These are phyloP conservation scores for Emergomyces orientalis DNA, from an alignment of 2,329 filamentous ascomycete species.

Conservation along the genomic window DNA sequence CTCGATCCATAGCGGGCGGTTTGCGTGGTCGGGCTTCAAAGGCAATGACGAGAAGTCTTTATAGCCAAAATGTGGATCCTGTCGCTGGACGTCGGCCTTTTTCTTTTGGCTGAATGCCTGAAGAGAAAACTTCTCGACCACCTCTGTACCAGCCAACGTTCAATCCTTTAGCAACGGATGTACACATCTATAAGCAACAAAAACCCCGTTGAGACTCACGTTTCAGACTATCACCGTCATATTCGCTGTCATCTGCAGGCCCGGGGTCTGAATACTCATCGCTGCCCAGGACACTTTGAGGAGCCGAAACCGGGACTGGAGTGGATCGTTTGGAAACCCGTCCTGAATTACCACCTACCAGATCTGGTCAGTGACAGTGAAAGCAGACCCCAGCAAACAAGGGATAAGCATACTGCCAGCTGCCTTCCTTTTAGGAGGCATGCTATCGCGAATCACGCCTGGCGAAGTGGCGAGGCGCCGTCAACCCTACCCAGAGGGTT, in stretches of 20 bases:
- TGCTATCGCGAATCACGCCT: conserved; percentile 26
- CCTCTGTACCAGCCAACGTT: conserved; percentile 23
- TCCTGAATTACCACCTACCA: conserved; percentile 35
- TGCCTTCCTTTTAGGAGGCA: conserved; percentile 67
- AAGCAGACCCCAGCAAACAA: conserved; percentile 16
- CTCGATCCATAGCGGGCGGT: conserved; percentile 90
- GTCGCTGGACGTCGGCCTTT: conserved; percentile 30
- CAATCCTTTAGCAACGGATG: conserved; percentile 1
- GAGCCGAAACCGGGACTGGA: conserved; percentile 35
- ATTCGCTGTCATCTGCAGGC: conserved; percentile 40
- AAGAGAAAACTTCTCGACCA: conserved; percentile 47
- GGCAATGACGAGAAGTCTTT: conserved; percentile 74
- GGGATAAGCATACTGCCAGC: conserved; percentile 37
- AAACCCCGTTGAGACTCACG: conserved; percentile 25
- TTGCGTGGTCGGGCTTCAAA: conserved; percentile 79
- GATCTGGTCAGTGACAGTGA: conserved; percentile 19
- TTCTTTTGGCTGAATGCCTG: conserved; percentile 43
- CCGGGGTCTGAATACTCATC: conserved; percentile 51
- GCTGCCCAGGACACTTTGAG: conserved; percentile 41
- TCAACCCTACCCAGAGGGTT: not conserved
- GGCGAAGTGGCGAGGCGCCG: not conserved
- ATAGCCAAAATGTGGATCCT: conserved; percentile 50
- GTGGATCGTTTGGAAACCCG: conserved; percentile 42
- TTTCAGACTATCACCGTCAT: conserved; percentile 38
- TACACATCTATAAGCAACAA: conserved; percentile 14